Evolutionary conservation across 805 yeast species (phyloP).

Genomic region (Kodamaea leandrae): DNA sequence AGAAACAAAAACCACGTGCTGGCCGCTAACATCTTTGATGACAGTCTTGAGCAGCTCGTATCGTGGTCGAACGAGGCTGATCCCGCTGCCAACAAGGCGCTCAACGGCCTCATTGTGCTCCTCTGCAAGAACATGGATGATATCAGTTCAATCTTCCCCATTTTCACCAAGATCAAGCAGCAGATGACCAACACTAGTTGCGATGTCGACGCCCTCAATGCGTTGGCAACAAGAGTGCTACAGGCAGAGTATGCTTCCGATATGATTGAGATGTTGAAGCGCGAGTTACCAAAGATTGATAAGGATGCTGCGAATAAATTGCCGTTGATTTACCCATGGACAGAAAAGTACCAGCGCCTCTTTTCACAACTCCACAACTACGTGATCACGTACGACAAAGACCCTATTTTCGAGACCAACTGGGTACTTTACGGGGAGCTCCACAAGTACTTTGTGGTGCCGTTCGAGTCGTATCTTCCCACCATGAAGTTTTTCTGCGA

Average conservation of each 20-base stretch:
- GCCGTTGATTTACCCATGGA: conserved; percentile 24
- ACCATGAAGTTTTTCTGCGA: conserved; percentile 56
- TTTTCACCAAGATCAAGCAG: conserved; percentile 35
- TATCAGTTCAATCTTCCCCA: conserved; percentile 26
- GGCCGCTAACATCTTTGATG: conserved; percentile 31
- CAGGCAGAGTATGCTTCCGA: conserved; percentile 39
- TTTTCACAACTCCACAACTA: conserved; percentile 30
- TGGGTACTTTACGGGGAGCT: conserved; percentile 59
- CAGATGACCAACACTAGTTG: conserved; percentile 30
- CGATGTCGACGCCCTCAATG: conserved; percentile 29
- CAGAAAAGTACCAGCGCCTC: conserved; percentile 25
- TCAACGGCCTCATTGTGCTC: conserved; percentile 44
- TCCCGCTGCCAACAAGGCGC: conserved; percentile 40
- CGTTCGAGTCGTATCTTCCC: conserved; percentile 58
- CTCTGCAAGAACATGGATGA: conserved; percentile 28
- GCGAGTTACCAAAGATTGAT: conserved; percentile 38
- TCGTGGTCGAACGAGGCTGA: conserved; percentile 26
- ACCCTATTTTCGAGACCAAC: conserved; percentile 44
- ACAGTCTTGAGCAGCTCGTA: conserved; percentile 23
- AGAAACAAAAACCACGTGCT: conserved; percentile 13
- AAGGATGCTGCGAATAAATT: conserved; percentile 28
- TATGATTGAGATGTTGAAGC: conserved; percentile 37
- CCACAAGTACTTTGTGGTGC: conserved; percentile 53
- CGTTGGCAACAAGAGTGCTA: conserved; percentile 28
- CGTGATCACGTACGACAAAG: conserved; percentile 29